Evolutionary conservation across 345 rosid genomes (phyloP).

Genomic region (Linum lewisii): DNA sequence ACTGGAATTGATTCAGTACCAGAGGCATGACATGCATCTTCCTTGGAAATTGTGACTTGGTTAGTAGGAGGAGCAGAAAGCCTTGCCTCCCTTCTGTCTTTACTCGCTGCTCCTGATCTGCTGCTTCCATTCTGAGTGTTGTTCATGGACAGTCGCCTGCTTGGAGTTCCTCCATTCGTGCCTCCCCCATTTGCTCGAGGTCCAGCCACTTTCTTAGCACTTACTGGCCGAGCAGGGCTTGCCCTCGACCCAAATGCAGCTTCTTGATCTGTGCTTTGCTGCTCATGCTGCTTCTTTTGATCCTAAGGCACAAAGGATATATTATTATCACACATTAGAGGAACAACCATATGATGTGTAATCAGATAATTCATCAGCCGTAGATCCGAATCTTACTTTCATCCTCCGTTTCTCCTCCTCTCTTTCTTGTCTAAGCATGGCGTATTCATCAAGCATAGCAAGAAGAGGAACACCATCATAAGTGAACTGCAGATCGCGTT

Average conservation of each 20-base stretch:
- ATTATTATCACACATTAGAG: not conserved
- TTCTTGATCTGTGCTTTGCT: conserved; percentile 74
- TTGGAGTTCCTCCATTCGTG: conserved; percentile 53
- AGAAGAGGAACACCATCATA: conserved; percentile 93
- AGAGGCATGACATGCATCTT: conserved; percentile 56
- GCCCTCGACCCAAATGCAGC: conserved; percentile 50
- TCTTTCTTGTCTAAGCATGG: conserved; percentile 84
- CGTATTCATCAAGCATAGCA: conserved; percentile 92
- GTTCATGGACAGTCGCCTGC: conserved; percentile 71
- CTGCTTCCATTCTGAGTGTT: conserved; percentile 57
- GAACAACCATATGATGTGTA: not conserved
- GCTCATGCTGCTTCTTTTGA: conserved; percentile 82
- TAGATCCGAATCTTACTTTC: conserved; percentile 36
- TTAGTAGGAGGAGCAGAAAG: conserved; percentile 60
- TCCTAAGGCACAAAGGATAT: conserved; percentile 29
- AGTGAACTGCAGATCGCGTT: conserved; percentile 42
- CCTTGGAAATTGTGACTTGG: conserved; percentile 57
- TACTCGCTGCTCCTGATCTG: conserved; percentile 30
- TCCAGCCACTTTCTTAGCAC: conserved; percentile 66
- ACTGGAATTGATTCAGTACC: conserved; percentile 49
- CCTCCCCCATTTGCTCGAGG: conserved; percentile 63
- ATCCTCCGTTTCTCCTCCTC: conserved; percentile 86
- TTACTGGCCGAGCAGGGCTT: conserved; percentile 67
- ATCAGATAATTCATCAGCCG: not conserved
- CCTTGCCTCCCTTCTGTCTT: conserved; percentile 49